Conservation (phyloP, 225 moss, liverwort and hornwort species). For the Rhytidiadelphus loreus region DNA sequence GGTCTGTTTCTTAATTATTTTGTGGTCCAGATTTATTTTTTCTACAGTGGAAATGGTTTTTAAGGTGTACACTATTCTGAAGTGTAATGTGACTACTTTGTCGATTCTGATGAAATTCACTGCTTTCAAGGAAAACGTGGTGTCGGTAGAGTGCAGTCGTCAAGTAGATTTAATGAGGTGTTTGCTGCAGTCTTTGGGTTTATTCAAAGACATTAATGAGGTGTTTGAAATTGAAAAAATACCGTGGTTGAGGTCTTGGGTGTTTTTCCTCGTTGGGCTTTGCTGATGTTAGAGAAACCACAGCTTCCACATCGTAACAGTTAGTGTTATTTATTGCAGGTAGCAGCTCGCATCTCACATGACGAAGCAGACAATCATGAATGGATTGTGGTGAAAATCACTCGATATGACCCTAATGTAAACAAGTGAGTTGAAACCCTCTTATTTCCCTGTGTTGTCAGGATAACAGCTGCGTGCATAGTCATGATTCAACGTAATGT, state of each 20-base stretch:
- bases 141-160: background rate
- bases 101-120: background rate
- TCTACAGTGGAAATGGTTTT: background rate
- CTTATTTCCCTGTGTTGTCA: background rate
- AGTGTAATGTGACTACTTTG: background rate
- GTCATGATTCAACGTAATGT: background rate
- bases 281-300: background rate
- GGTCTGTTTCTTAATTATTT: background rate
- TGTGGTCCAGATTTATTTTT: background rate
- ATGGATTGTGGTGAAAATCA: conserved; percentile 90
- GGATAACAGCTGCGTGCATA: background rate
- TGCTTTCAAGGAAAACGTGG: background rate
- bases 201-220: no score
- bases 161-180: background rate
- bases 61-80: background rate
- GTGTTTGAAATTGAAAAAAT: background rate
- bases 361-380: conserved; percentile 85
- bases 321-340: conserved; percentile 19
- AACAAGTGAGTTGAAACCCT: conserved; percentile 35
- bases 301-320: background rate
- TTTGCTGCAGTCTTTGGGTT: no score
- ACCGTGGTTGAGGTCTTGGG: background rate
- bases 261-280: background rate
- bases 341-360: conserved; percentile 67
- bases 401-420: conserved; percentile 53